These are phyloP conservation scores for Paecilomyces dactylethromorphus DNA, from an alignment of 2,329 filamentous ascomycete species.

Conservation along the genomic window DNA sequence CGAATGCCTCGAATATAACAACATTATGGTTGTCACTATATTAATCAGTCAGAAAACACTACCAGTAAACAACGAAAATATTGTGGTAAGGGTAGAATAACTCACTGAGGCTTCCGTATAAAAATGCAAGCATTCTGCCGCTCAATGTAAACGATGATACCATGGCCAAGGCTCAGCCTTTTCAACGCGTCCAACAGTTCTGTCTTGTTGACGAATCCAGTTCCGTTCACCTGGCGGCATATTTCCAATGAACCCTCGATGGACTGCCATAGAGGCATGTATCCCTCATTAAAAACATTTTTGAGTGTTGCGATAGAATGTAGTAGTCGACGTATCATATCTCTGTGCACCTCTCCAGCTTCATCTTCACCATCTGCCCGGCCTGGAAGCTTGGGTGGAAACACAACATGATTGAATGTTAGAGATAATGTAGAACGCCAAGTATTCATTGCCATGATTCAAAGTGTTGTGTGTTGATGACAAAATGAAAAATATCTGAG, in stretches of 20 bases:
- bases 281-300: not conserved
- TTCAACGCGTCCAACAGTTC: not conserved
- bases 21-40: conserved; percentile 6
- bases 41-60: not conserved
- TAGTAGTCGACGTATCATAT: not conserved
- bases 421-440: not conserved
- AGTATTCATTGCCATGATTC: not conserved
- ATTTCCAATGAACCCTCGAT: not conserved
- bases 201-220: not conserved
- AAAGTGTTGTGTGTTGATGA: not conserved
- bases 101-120: not conserved
- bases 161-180: not conserved
- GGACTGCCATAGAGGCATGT: not conserved
- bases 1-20: conserved; percentile 55
- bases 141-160: not conserved
- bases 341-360: not conserved
- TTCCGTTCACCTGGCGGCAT: not conserved
- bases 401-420: not conserved
- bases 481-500: not conserved
- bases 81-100: not conserved
- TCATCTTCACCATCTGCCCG: not conserved
- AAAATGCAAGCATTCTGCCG: not conserved
- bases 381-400: not conserved
- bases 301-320: not conserved
- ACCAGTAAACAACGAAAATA: not conserved